These are phyloP conservation scores for Phytophthora palmivora DNA, from an alignment of 352 stramenopile genomes.

Conservation along the genomic window DNA sequence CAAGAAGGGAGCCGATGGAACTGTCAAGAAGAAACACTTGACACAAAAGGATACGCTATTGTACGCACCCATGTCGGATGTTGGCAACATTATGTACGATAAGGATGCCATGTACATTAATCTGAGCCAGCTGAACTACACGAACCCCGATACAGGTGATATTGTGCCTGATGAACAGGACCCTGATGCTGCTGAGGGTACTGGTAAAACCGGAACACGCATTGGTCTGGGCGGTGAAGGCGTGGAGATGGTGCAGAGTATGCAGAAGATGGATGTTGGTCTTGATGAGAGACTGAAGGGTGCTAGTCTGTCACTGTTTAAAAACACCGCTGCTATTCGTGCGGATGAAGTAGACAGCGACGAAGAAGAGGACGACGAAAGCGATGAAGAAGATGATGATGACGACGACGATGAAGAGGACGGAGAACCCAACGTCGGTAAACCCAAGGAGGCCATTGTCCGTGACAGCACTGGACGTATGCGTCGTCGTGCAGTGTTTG, in stretches of 20 bases:
- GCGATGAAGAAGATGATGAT: slow-evolving; percentile 50
- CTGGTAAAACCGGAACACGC: slow-evolving; percentile 32
- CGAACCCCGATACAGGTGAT: slow-evolving; percentile 90
- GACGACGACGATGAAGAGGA: slow-evolving; percentile 66
- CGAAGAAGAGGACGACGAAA: slow-evolving; percentile 55
- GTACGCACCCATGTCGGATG: slow-evolving; percentile 92
- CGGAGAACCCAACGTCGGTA: slow-evolving; percentile 50
- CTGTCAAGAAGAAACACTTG: slow-evolving; percentile 89
- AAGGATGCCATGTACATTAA: slow-evolving; percentile 99
- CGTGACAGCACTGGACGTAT: slow-evolving; percentile 74
- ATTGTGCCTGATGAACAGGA: slow-evolving; percentile 66
- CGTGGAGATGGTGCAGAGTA: slow-evolving; percentile 94
- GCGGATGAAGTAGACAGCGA: slow-evolving; percentile 83
- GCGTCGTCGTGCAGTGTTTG: slow-evolving; percentile 82
- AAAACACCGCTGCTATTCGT: slow-evolving; percentile 89
- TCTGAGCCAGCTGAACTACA: slow-evolving; percentile 94
- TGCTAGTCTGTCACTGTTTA: slow-evolving; percentile 96
- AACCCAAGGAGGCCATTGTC: slow-evolving; percentile 73
- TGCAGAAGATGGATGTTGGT: slow-evolving; percentile 92
- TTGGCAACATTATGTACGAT: slow-evolving; percentile 98
- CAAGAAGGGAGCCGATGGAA: slow-evolving; percentile 51
- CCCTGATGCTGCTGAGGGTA: slow-evolving; percentile 35
- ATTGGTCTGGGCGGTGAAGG: slow-evolving; percentile 75
- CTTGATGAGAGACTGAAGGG: slow-evolving; percentile 96
- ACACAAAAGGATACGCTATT: slow-evolving; percentile 95